Conservation (phyloP, 2,329 filamentous ascomycete genomes). For the Byssoonygena ceratinophila region DNA sequence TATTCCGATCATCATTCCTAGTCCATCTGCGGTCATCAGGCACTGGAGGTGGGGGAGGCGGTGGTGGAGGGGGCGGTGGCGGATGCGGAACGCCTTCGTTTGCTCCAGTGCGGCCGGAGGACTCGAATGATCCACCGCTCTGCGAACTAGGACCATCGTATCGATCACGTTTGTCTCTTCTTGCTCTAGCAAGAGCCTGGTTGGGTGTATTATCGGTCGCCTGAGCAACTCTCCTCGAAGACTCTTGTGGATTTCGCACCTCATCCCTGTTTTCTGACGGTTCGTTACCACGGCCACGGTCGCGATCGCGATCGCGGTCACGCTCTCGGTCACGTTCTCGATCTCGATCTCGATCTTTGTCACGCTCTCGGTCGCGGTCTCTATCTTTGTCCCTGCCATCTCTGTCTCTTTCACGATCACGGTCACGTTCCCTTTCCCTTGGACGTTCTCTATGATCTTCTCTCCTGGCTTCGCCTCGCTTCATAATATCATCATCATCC, state of each 20-base stretch:
- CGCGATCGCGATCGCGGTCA: constrained; percentile 12
- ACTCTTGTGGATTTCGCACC: not conserved
- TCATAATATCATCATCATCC: constrained; percentile 23
- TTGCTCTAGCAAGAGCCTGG: not conserved
- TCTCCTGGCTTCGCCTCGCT: constrained; percentile 24
- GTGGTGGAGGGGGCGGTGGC: constrained; percentile 4
- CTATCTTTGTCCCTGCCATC: constrained; percentile 21
- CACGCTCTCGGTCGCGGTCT: constrained; percentile 14
- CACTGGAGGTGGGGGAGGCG: not conserved
- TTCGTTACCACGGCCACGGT: constrained; percentile 12
- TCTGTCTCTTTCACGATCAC: constrained; percentile 20
- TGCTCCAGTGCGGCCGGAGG: not conserved
- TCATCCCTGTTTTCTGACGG: constrained; percentile 1
- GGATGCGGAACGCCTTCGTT: not conserved
- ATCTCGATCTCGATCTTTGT: constrained; percentile 14
- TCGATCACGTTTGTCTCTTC: constrained; percentile 12
- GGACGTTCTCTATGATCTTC: constrained; percentile 32
- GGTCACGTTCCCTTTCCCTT: constrained; percentile 17
- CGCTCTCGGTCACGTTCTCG: constrained; percentile 19
- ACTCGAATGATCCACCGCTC: constrained; percentile 3
- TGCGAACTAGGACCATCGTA: constrained; percentile 1
- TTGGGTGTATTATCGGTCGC: not conserved
- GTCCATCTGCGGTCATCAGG: constrained; percentile 10
- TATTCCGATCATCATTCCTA: constrained; percentile 6
- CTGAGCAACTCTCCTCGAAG: constrained; percentile 1